Evolutionary conservation across 805 yeast species (phyloP).

Genomic region (Kodamaea hsintzibuensis): DNA sequence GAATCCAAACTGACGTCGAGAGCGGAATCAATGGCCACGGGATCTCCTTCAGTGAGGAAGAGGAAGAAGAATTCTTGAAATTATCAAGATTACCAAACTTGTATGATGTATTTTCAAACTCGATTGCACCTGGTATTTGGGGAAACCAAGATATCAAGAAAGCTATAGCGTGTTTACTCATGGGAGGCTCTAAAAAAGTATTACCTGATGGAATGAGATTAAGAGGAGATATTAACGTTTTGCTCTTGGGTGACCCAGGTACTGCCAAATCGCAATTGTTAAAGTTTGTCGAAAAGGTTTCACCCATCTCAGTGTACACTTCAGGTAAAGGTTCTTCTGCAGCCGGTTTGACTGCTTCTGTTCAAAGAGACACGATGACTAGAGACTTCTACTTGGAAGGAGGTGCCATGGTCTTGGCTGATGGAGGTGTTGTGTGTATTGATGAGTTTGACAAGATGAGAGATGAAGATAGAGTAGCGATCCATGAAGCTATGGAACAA

Average conservation of each 20-base stretch:
- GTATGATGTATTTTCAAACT: conserved; percentile 78
- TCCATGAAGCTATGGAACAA: conserved; percentile 99
- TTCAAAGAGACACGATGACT: conserved; percentile 85
- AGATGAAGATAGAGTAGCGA: conserved; percentile 98
- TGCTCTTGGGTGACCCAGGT: conserved; percentile 96
- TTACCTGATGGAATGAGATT: conserved; percentile 95
- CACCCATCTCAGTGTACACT: conserved; percentile 94
- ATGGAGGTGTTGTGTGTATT: conserved; percentile 98
- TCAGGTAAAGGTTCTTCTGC: conserved; percentile 99
- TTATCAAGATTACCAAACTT: conserved; percentile 81
- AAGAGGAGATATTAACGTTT: conserved; percentile 95
- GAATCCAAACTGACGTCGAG: conserved; percentile 82
- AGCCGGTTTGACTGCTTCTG: conserved; percentile 98
- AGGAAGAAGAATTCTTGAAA: conserved; percentile 85
- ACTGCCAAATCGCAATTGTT: conserved; percentile 96
- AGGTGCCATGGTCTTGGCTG: conserved; percentile 99
- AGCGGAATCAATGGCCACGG: conserved; percentile 60
- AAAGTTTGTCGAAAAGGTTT: conserved; percentile 91
- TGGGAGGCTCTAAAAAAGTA: conserved; percentile 92
- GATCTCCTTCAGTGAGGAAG: conserved; percentile 79
- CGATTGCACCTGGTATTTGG: conserved; percentile 96
- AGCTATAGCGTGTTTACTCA: conserved; percentile 85
- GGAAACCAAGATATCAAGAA: conserved; percentile 93
- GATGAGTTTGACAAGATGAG: conserved; percentile 99
- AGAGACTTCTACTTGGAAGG: conserved; percentile 96